A percentile compares a stretch with the other conserved stretches of the same genome.
Evolutionary conservation across 306 rosid species (phyloP).

Genomic region (Glycine tomentella): DNA sequence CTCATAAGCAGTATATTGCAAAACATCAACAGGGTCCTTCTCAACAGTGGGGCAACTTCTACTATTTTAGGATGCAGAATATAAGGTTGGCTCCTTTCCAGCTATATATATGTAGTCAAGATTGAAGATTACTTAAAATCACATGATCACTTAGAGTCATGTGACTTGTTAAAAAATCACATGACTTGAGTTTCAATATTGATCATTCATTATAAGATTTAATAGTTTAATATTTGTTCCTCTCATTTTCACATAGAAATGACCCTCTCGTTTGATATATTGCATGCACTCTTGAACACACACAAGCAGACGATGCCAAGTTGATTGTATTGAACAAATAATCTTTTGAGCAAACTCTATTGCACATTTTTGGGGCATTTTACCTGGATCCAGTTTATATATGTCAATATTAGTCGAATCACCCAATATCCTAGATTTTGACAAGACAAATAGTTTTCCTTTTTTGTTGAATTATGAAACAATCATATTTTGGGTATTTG

Average conservation of each 20-base stretch:
- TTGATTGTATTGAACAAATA: conserved; percentile 32
- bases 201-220: background rate
- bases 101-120: background rate
- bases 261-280: background rate
- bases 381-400: background rate
- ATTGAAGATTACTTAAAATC: background rate
- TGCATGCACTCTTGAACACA: background rate
- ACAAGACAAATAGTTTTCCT: background rate
- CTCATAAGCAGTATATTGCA: conserved; percentile 96
- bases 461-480: background rate
- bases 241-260: background rate
- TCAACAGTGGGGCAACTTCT: conserved; percentile 99
- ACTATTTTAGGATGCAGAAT: conserved; percentile 95
- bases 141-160: background rate
- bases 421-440: background rate
- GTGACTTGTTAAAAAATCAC: background rate
- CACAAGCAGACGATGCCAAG: conserved; percentile 7
- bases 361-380: background rate
- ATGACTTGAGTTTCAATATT: background rate
- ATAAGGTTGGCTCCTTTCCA: conserved; percentile 71
- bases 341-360: conserved; percentile 25
- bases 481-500: conserved; percentile 34
- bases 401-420: conserved; percentile 22
- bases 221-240: background rate
- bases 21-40: conserved; percentile 99